Conservation (phyloP, 805 yeast species). For the Wickerhamomyces silvicola region DNA sequence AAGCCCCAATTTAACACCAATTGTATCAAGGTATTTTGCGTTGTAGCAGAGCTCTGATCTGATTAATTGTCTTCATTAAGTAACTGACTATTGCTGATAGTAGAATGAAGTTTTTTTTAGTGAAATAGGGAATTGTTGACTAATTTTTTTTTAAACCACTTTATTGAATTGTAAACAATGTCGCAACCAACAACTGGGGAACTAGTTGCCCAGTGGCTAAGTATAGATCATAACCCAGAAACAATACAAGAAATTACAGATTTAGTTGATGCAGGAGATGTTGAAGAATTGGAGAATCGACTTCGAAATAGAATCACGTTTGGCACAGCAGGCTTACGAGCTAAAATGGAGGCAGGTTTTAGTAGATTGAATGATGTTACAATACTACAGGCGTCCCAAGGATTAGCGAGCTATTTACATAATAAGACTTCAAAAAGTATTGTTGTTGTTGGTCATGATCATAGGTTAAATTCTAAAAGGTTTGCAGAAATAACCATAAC, state of each 20-base stretch:
- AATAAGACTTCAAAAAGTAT: conserved; percentile 26
- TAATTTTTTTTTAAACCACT: no score
- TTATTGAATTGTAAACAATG: no score
- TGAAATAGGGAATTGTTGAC: no score
- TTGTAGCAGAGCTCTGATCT: no score
- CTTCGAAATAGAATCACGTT: conserved; percentile 61
- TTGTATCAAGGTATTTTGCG: no score
- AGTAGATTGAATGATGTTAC: conserved; percentile 85
- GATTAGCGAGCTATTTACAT: conserved; percentile 49
- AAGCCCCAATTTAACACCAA: no score
- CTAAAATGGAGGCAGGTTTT: conserved; percentile 88
- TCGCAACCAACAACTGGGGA: conserved; percentile 6
- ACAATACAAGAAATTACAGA: conserved; percentile 51
- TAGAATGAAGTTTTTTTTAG: no score
- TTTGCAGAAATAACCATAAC: conserved; percentile 78
- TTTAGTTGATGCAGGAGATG: conserved; percentile 33
- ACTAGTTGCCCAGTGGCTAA: conserved; percentile 33
- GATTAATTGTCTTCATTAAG: no score
- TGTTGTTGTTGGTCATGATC: conserved; percentile 88
- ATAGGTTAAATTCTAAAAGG: conserved; percentile 69
- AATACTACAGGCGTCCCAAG: conserved; percentile 85
- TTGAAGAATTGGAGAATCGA: conserved; percentile 42
- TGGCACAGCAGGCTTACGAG: conserved; percentile 91
- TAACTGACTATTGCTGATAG: no score
- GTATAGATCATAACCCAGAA: conserved; percentile 30